Percentiles rank a stretch among this genome's conserved stretches.
phyloP scores from a whole-genome alignment of 2,329 filamentous ascomycete species.

The Mycosphaerella arachidis region DNA sequence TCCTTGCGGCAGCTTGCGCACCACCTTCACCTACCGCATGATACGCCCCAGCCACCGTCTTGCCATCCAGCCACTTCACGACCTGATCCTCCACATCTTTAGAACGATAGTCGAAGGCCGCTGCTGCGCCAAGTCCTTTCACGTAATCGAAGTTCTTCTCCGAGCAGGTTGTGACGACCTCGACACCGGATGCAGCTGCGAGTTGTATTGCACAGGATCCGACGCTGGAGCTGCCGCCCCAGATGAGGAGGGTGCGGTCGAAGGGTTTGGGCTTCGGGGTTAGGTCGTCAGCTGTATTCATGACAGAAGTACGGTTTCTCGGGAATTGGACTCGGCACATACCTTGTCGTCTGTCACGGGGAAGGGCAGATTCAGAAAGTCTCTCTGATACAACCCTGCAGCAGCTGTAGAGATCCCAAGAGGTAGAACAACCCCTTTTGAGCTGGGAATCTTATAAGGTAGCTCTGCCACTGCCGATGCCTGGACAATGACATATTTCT shows the following conservation, averaged over 20 bases:
- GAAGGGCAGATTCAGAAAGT: slow-evolving; percentile 23
- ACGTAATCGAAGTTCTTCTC: slow-evolving; percentile 40
- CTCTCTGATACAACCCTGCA: slow-evolving; percentile 29
- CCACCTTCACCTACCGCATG: slow-evolving; percentile 26
- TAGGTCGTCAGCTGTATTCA: too few species aligned
- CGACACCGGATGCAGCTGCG: slow-evolving; percentile 46
- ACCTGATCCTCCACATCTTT: slow-evolving; percentile 27
- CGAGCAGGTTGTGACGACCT: slow-evolving; percentile 36
- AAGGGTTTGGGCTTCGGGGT: slow-evolving; percentile 6
- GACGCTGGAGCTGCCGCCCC: slow-evolving; percentile 52
- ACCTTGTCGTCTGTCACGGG: slow-evolving; percentile 13
- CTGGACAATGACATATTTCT: slow-evolving; percentile 32
- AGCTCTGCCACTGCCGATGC: slow-evolving; percentile 36
- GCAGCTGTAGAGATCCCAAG: slow-evolving; percentile 41
- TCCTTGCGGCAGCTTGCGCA: slow-evolving; percentile 25
- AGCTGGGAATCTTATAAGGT: slow-evolving; percentile 36
- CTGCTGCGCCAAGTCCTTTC: slow-evolving; percentile 42
- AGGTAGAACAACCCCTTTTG: slow-evolving; percentile 39
- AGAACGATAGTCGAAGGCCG: slow-evolving; percentile 47
- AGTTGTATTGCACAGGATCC: slow-evolving; percentile 49
- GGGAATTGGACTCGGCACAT: too few species aligned
- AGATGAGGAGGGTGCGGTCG: slow-evolving; percentile 43
- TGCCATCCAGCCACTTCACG: slow-evolving; percentile 26
- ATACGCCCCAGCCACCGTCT: slow-evolving; percentile 31
- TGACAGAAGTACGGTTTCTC: too few species aligned